Percentiles rank a stretch among this genome's conserved stretches.
These are phyloP conservation scores for Aphanomyces invadans DNA, from an alignment of 352 stramenopile species.

Conservation along the genomic window DNA sequence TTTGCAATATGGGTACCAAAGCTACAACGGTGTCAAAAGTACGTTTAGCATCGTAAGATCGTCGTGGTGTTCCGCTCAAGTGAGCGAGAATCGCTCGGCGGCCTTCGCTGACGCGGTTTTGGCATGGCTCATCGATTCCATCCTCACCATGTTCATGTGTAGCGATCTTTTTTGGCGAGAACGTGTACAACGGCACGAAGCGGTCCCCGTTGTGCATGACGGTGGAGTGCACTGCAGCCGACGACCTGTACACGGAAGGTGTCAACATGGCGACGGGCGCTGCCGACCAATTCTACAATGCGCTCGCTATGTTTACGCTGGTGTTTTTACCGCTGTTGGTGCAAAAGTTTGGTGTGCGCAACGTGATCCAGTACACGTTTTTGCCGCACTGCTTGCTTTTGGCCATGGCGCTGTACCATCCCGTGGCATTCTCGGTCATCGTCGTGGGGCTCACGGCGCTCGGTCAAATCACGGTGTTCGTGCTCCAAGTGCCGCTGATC, in stretches of 20 bases:
- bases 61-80: no score
- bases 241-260: conserved; percentile 43
- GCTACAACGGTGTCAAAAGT: conserved; percentile 52
- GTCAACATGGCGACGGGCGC: conserved; percentile 41
- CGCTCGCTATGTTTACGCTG: conserved; percentile 43
- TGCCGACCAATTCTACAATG: conserved; percentile 50
- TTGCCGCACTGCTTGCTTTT: conserved; percentile 45
- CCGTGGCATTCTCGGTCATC: conserved; percentile 35
- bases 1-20: conserved; percentile 46
- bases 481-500: conserved; percentile 12
- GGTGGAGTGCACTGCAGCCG: conserved; percentile 29
- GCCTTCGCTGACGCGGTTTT: no score
- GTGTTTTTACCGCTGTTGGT: conserved; percentile 46
- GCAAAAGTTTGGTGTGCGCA: conserved; percentile 34
- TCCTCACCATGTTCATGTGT: background rate
- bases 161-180: conserved; percentile 49
- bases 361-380: conserved; percentile 35
- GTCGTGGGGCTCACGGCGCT: conserved; percentile 43
- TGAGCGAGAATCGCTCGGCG: no score
- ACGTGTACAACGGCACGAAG: conserved; percentile 43
- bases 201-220: conserved; percentile 35
- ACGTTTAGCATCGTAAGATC: background rate
- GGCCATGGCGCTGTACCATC: conserved; percentile 41
- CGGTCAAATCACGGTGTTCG: conserved; percentile 29
- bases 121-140: no score